phyloP scores from a whole-genome alignment of 495 filamentous ascomycete species.

The Penicillium flavigenum region DNA sequence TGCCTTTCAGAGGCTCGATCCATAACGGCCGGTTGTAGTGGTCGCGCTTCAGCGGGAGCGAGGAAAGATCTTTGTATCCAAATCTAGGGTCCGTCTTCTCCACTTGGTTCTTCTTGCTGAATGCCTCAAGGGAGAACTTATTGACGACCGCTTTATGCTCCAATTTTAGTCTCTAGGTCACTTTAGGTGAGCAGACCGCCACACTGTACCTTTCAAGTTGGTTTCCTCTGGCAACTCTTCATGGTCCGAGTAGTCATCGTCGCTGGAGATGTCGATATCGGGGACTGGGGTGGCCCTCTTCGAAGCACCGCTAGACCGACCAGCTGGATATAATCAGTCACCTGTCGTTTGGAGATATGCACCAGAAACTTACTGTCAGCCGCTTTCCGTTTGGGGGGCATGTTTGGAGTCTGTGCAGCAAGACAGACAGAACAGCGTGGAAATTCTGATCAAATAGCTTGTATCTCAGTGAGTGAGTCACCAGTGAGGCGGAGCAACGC shows the following conservation, averaged over 20 bases:
- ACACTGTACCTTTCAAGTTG: slow-evolving; percentile 51
- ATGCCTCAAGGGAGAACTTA: slow-evolving; percentile 61
- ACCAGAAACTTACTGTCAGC: slow-evolving; percentile 42
- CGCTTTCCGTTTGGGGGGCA: slow-evolving; percentile 82
- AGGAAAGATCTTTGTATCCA: slow-evolving; percentile 75
- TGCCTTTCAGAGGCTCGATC: slow-evolving; percentile 81
- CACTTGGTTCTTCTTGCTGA: slow-evolving; percentile 38
- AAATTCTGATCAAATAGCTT: background rate
- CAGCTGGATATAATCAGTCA: slow-evolving; percentile 47
- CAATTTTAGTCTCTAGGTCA: slow-evolving; percentile 23
- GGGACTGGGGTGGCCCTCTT: slow-evolving; percentile 68
- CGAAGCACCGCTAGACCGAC: slow-evolving; percentile 57
- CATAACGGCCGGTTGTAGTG: slow-evolving; percentile 86
- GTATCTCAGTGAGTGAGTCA: background rate
- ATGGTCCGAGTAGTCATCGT: slow-evolving; percentile 69
- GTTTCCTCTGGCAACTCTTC: slow-evolving; percentile 49
- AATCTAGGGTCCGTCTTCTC: slow-evolving; percentile 54
- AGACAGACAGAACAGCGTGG: background rate
- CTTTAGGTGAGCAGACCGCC: slow-evolving; percentile 41
- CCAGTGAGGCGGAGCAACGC: slow-evolving; percentile 20
- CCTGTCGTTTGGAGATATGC: background rate
- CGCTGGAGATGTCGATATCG: slow-evolving; percentile 63
- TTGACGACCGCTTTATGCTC: slow-evolving; percentile 55
- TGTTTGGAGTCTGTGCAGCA: slow-evolving; percentile 29
- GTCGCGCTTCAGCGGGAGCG: slow-evolving; percentile 78